Evolutionary conservation across 169 alveolate genomes (phyloP).

Genomic region (Plasmodium falciparum): DNA sequence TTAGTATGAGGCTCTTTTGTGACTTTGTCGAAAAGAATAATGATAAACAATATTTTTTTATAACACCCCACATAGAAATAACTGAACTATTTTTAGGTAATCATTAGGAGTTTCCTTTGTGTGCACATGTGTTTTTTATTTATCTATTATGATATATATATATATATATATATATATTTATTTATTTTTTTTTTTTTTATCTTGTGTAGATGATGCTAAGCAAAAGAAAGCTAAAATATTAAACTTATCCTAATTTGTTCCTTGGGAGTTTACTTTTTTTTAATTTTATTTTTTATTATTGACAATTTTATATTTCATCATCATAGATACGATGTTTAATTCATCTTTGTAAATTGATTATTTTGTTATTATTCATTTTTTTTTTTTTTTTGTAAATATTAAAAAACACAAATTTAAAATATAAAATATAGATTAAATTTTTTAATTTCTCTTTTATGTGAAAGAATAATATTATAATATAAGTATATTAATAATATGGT

Average conservation of each 20-base stretch:
- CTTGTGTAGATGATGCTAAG: conserved; percentile 59
- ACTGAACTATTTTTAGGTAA: conserved; percentile 73
- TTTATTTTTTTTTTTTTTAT: not conserved
- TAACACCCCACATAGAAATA: conserved; percentile 73
- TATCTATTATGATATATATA: not conserved
- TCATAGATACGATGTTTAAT: too few relatives aligned
- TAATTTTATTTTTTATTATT: conserved; percentile 9
- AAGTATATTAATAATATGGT: too few relatives aligned
- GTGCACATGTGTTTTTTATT: not conserved
- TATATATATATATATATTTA: not conserved
- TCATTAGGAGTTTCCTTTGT: not conserved
- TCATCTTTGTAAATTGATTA: too few relatives aligned
- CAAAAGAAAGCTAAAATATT: conserved; percentile 67
- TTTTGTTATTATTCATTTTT: too few relatives aligned
- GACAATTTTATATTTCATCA: conserved; percentile 4
- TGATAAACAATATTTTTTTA: conserved; percentile 62
- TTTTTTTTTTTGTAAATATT: too few relatives aligned
- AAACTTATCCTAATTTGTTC: conserved; percentile 34
- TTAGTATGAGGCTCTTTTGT: conserved; percentile 54
- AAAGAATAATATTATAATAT: too few relatives aligned
- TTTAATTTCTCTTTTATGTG: too few relatives aligned
- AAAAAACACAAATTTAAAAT: too few relatives aligned
- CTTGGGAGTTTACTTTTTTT: conserved; percentile 5
- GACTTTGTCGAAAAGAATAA: conserved; percentile 45
- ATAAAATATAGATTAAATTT: too few relatives aligned